These are phyloP conservation scores for Aspergillus ellipticus DNA, from an alignment of 495 filamentous ascomycete genomes.

Conservation along the genomic window DNA sequence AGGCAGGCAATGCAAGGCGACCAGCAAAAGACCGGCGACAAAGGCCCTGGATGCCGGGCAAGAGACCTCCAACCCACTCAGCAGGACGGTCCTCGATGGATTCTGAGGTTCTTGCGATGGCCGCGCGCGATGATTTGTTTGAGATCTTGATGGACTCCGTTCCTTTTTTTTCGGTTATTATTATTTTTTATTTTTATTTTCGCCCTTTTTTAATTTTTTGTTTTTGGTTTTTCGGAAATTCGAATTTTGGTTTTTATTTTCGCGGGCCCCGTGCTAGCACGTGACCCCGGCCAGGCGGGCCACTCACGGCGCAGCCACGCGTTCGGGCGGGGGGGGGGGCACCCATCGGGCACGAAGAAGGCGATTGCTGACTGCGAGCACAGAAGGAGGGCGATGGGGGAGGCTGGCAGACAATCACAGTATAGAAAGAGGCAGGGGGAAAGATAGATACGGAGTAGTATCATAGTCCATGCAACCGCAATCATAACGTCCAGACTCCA, in stretches of 20 bases:
- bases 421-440: not conserved
- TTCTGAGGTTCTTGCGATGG: conserved; percentile 8
- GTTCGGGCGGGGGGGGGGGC: not conserved
- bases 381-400: not conserved
- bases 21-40: not conserved
- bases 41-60: not conserved
- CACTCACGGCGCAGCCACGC: conserved; percentile 6
- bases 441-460: not conserved
- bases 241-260: conserved; percentile 17
- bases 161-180: conserved; percentile 17
- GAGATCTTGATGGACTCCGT: conserved; percentile 17
- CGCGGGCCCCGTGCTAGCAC: conserved; percentile 8
- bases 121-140: conserved; percentile 17
- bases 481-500: too few relatives aligned
- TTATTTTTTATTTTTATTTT: conserved; percentile 20
- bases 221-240: conserved; percentile 18
- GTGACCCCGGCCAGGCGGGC: conserved; percentile 18
- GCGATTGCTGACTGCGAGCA: not conserved
- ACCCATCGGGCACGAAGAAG: not conserved
- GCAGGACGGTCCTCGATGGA: not conserved
- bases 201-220: conserved; percentile 18
- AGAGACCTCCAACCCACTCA: not conserved
- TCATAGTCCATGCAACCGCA: not conserved
- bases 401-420: not conserved
- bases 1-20: conserved; percentile 13